Evolutionary conservation across 176 grass and related monocot species (phyloP).

Genomic region (Bonia amplexicaulis): DNA sequence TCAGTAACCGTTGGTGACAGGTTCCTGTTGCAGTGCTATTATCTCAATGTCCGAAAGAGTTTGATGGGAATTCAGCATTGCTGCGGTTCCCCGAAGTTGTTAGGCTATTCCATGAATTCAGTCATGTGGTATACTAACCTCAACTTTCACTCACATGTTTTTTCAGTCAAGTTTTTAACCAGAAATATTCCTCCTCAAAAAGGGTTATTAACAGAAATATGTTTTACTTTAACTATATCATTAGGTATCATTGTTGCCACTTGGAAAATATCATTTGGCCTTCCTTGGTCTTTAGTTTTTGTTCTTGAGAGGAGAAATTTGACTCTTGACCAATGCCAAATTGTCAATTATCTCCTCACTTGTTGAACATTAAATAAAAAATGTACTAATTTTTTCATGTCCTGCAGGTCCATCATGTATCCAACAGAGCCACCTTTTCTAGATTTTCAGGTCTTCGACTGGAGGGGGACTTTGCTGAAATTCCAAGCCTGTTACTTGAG

Average conservation of each 20-base stretch:
- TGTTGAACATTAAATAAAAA: conserved; percentile 16
- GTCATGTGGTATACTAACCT: conserved; percentile 77
- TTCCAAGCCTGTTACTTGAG: conserved; percentile 83
- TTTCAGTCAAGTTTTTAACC: background rate
- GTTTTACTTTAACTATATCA: background rate
- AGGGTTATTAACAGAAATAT: background rate
- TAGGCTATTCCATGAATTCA: conserved; percentile 94
- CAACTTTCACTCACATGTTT: conserved; percentile 18
- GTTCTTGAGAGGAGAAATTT: background rate
- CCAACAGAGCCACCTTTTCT: conserved; percentile 70
- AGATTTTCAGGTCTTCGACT: conserved; percentile 72
- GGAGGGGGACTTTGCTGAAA: conserved; percentile 84
- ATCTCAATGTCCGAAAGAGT: conserved; percentile 81
- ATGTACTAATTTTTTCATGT: background rate
- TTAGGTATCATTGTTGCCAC: background rate
- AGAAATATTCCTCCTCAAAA: conserved; percentile 10
- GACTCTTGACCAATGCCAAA: background rate
- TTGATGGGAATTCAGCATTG: conserved; percentile 64
- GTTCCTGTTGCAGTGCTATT: conserved; percentile 74
- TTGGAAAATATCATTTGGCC: background rate
- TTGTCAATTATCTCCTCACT: conserved; percentile 2
- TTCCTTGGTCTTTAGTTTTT: background rate
- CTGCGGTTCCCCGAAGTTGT: conserved; percentile 88
- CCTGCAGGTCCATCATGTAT: conserved; percentile 86
- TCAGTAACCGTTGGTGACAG: conserved; percentile 28